Base-by-base conservation (phyloP, 2,329 filamentous ascomycete species). In the Fusarium sp. region DNA sequence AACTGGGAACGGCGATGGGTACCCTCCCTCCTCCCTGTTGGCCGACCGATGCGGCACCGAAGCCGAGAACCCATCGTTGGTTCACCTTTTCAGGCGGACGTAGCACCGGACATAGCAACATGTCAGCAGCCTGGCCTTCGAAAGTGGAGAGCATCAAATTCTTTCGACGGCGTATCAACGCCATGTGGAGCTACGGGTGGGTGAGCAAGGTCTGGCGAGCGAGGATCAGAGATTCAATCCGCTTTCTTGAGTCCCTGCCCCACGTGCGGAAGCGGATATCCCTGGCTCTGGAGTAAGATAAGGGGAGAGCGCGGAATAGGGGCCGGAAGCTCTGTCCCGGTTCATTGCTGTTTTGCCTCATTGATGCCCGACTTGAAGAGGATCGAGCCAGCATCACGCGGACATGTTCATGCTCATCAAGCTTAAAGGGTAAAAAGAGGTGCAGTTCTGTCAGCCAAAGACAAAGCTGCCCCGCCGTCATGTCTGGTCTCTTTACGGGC, bases 1-100 rank as follows among this genome's bases (percentile, higher is more conserved):
- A 42, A 58, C 33, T 20, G 60, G 50, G 25, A 67, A 29, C 55
- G 29, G 36, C 33, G 18, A 44, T 70, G 56, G 58, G 42, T 50
- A 58, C 66, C 62, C 51, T 61, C 33, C 40, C 50, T 57, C 38
- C 38, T 51, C 56, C 61, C 51, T 46, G 36, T 62, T 44, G 18
- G 33, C 23, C 58, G 58, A 72, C 68, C 70, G 68, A 71, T 73
- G 66, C 69, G 65, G 67, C 65, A 70, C 65, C 67, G 68, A 72
- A 60, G 67, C 61, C 61, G 64, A 63, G 14, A 53, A 61, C 49
- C 38, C 38, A 59, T 57, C 27, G 49, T 31, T 34, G 27, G 38
- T 33, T 56, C 50, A 42, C 29, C 46, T 60, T 36, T 31, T 51
- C 6, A 36, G 20, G 33, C 61, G 61, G 61, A 56, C 61, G 64